A percentile compares a stretch with the other conserved stretches of the same genome.
phyloP scores from a whole-genome alignment of 441 rosid genomes.

The Dalechampia spathulata region DNA sequence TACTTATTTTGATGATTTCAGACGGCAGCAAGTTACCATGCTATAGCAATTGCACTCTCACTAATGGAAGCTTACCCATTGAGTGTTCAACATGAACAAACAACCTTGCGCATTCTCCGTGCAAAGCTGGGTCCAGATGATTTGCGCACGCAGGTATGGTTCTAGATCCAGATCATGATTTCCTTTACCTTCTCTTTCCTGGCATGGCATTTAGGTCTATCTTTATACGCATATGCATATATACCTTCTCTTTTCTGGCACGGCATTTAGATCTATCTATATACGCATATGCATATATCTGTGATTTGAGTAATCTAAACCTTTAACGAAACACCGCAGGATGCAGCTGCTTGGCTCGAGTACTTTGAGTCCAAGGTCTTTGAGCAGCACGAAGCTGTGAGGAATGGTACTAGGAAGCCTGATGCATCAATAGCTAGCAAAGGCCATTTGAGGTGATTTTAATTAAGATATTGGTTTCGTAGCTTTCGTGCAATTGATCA shows the following conservation, averaged over 20 bases:
- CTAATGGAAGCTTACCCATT: conserved; percentile 71
- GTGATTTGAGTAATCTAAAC: background rate
- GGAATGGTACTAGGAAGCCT: conserved; percentile 59
- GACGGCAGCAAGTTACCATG: conserved; percentile 80
- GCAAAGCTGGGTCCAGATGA: conserved; percentile 62
- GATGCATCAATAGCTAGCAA: conserved; percentile 70
- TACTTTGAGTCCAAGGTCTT: conserved; percentile 65
- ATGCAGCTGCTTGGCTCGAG: conserved; percentile 82
- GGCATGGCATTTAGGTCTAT: conserved; percentile 36
- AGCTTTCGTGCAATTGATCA: conserved; percentile 12
- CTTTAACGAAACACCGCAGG: conserved; percentile 30
- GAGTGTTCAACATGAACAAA: conserved; percentile 71
- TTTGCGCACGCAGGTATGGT: conserved; percentile 58
- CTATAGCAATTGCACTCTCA: conserved; percentile 74
- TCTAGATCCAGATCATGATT: background rate
- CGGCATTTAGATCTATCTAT: background rate
- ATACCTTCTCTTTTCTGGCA: conserved; percentile 50
- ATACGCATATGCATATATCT: background rate
- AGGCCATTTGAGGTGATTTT: conserved; percentile 67
- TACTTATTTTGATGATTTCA: conserved; percentile 24
- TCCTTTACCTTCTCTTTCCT: conserved; percentile 45
- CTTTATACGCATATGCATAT: background rate
- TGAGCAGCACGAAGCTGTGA: conserved; percentile 67
- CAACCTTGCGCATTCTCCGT: conserved; percentile 55
- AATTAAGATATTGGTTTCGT: conserved; percentile 5